phyloP scores from a whole-genome alignment of 768 basidiomycete species.

The Crepidotus variabilis region DNA sequence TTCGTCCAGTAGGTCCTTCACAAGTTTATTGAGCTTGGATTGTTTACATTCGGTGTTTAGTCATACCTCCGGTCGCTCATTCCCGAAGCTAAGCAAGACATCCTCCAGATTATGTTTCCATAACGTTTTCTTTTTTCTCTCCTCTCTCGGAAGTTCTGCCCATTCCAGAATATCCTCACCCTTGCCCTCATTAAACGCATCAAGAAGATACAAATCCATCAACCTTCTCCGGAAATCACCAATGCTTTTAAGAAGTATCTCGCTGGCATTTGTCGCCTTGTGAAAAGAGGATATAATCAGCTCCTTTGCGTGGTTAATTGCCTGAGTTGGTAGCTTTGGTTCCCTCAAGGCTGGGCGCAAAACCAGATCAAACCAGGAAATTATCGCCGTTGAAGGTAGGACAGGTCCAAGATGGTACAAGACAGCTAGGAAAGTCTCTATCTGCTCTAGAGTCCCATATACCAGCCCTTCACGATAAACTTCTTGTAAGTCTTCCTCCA shows the following conservation, averaged over 20 bases:
- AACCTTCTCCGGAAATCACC: conserved; percentile 64
- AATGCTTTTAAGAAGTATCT: conserved; percentile 42
- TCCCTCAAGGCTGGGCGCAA: conserved; percentile 76
- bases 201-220: conserved; percentile 73
- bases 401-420: conserved; percentile 61
- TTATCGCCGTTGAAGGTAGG: conserved; percentile 60
- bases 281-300: conserved; percentile 62
- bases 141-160: conserved; percentile 59
- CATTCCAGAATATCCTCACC: conserved; percentile 73
- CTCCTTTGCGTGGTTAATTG: conserved; percentile 67
- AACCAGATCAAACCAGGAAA: conserved; percentile 82
- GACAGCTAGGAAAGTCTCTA: conserved; percentile 63
- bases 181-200: conserved; percentile 73
- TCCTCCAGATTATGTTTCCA: conserved; percentile 85
- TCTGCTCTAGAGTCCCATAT: conserved; percentile 57
- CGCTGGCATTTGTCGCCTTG: conserved; percentile 32
- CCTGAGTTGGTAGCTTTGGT: conserved; percentile 55
- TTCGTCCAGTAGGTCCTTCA: conserved; percentile 68
- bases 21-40: neutral
- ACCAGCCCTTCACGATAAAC: conserved; percentile 62
- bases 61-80: conserved; percentile 61
- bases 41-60: neutral
- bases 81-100: conserved; percentile 61
- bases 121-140: conserved; percentile 52
- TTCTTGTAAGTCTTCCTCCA: conserved; percentile 66